Base-by-base conservation (phyloP, 2,329 filamentous ascomycete genomes). In the Scedosporium apiospermum region DNA sequence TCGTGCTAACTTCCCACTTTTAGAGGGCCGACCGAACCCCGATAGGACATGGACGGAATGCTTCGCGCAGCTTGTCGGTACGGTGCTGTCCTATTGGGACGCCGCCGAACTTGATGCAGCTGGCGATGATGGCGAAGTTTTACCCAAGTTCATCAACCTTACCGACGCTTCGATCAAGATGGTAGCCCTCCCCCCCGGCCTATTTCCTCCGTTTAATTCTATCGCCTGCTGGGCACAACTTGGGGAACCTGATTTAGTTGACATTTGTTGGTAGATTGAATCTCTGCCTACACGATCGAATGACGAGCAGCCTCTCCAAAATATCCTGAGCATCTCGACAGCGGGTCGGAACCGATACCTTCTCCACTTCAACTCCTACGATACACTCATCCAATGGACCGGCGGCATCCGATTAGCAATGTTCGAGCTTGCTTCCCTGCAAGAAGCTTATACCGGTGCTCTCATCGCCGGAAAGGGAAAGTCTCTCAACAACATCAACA, bases 161-260 rank as follows among this genome's bases (percentile, higher is more conserved):
- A 96, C 95, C 6, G 95, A 99, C 81, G 95, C 95, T 21, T 96
- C 95, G 0, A 92, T 99, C 69, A 96, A 96, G 75, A 97, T 98
- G 92, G 95, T 97, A 82, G 68, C 12, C n/a, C 30, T 16, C 5
- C 21, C 30, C 30, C 49, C 55, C 6, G 9, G 7, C 23, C 27
- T 58, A n/a, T 16, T n/a, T 18, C n/a, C 6, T 18, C 26, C 27
- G 27, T 27, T 16, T 30, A 27, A n/a, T 30, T 55, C 34, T 6
- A 38, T 6, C 9, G 34, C 34, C 34, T 6, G 34, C 10, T 12
- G 3, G 9, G 34, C 10, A 12, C 10, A 38, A 38, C 34, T 4
- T 14, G 34, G 34, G 9, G 34, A 38, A 14, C 34, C 3, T 38
- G 3, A 14, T 12, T 38, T 38, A 38, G 34, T 38, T 38, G 34